These are phyloP conservation scores for Nannochloropsis gaditana DNA, from an alignment of 108 stramenopile species.

Conservation along the genomic window DNA sequence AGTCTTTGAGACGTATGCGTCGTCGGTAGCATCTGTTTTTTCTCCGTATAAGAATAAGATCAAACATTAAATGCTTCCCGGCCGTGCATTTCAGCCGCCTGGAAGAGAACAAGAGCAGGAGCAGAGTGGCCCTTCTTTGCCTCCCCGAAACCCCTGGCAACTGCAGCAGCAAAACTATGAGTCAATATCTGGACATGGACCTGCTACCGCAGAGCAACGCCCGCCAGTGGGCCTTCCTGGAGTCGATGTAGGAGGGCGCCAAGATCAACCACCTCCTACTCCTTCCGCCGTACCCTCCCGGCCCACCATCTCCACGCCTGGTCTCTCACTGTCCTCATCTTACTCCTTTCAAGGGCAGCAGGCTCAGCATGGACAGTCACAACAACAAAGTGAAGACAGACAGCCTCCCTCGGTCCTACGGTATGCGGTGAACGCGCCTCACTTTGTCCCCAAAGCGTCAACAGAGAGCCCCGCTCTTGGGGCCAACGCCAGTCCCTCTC, in stretches of 20 bases:
- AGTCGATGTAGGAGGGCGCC: too few species aligned
- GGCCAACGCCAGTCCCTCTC: background rate
- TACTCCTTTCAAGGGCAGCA: background rate
- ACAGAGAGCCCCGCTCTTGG: background rate
- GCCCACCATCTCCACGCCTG: background rate
- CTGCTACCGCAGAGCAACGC: background rate
- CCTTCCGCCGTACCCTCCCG: too few species aligned
- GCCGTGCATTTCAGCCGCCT: background rate
- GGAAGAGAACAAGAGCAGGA: background rate
- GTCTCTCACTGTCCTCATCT: background rate
- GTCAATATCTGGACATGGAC: constrained; percentile 2
- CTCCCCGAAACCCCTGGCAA: background rate
- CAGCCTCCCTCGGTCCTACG: background rate
- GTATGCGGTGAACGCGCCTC: background rate
- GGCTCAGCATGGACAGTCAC: background rate
- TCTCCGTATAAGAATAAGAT: background rate
- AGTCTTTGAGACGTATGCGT: background rate
- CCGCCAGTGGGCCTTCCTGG: background rate
- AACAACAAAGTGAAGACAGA: background rate
- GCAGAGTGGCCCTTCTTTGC: background rate
- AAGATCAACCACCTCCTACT: too few species aligned
- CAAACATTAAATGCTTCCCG: background rate
- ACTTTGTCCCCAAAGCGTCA: background rate
- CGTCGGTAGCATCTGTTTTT: background rate
- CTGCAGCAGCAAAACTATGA: background rate